Conservation (phyloP, 2,329 filamentous ascomycete species). For the Knoxdaviesia proteae region DNA sequence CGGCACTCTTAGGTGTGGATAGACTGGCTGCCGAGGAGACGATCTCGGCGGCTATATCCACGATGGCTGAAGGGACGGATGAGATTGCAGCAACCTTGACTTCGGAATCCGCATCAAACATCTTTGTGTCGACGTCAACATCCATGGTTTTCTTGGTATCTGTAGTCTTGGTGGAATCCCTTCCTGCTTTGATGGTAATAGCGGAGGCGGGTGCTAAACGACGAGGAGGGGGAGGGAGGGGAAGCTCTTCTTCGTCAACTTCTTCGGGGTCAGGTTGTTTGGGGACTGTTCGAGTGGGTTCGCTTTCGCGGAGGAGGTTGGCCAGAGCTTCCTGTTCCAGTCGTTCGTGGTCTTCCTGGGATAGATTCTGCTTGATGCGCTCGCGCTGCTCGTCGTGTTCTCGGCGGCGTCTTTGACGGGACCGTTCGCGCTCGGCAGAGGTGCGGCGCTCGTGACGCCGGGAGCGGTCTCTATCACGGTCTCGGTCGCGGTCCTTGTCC, state of each 20-base stretch:
- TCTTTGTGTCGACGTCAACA: slow-evolving; percentile 10
- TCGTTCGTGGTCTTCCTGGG: slow-evolving; percentile 34
- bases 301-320: slow-evolving; percentile 38
- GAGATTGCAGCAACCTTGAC: slow-evolving; percentile 9
- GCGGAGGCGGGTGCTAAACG: slow-evolving; percentile 32
- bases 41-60: no score
- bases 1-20: slow-evolving; percentile 1
- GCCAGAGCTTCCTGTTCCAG: slow-evolving; percentile 37
- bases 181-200: slow-evolving; percentile 28
- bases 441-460: slow-evolving; percentile 2
- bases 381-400: slow-evolving; percentile 17
- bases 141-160: slow-evolving; percentile 12
- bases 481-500: slow-evolving; percentile 9
- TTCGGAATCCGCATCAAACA: slow-evolving; percentile 7
- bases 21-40: slow-evolving; percentile 1
- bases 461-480: slow-evolving; percentile 6
- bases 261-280: slow-evolving; percentile 30
- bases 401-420: slow-evolving; percentile 12
- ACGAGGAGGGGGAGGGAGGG: slow-evolving; percentile 32
- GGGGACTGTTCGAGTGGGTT: slow-evolving; percentile 14
- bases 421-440: slow-evolving; percentile 5
- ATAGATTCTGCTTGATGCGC: slow-evolving; percentile 30
- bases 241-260: slow-evolving; percentile 21
- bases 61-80: no score
- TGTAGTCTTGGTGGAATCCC: slow-evolving; percentile 21